Conservation (phyloP, 2,329 filamentous ascomycete species). For the Fusarium falciforme region DNA sequence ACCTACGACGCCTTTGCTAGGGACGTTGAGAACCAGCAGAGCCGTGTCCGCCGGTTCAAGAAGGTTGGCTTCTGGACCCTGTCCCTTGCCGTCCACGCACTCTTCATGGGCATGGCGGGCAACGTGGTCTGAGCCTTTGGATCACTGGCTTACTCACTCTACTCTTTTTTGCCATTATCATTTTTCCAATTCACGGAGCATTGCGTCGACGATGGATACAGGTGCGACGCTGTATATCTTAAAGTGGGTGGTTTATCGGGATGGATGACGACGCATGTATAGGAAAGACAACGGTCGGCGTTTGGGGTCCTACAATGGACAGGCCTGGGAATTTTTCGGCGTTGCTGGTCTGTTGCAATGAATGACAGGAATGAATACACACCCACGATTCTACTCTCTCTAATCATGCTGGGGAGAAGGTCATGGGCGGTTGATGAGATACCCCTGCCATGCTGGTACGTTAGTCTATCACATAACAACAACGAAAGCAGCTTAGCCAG, state of each 20-base stretch:
- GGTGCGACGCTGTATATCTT: slow-evolving; percentile 29
- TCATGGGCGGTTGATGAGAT: slow-evolving; percentile 32
- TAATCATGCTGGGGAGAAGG: slow-evolving; percentile 11
- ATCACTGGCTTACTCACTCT: slow-evolving; percentile 12
- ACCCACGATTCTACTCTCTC: slow-evolving; percentile 15
- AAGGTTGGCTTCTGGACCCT: slow-evolving; percentile 98
- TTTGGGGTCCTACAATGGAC: slow-evolving; percentile 22
- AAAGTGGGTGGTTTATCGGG: slow-evolving; percentile 4
- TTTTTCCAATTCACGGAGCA: background rate
- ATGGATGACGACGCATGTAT: slow-evolving; percentile 19
- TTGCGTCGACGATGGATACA: slow-evolving; percentile 14
- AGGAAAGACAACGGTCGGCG: slow-evolving; percentile 31
- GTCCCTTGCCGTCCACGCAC: slow-evolving; percentile 89
- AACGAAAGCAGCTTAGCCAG: slow-evolving; percentile 14
- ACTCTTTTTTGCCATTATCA: slow-evolving; percentile 14
- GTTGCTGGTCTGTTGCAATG: slow-evolving; percentile 21
- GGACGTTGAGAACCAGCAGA: slow-evolving; percentile 90
- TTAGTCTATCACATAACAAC: slow-evolving; percentile 4
- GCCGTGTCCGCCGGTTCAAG: slow-evolving; percentile 85
- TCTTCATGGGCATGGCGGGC: slow-evolving; percentile 95
- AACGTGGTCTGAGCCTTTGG: slow-evolving; percentile 66
- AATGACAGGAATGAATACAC: slow-evolving; percentile 11
- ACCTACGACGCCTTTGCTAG: slow-evolving; percentile 94
- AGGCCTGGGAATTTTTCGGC: slow-evolving; percentile 8
- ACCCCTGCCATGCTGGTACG: slow-evolving; percentile 25